These are phyloP conservation scores for Saururus chinensis DNA, from an alignment of 164 flowering plant species.

Conservation along the genomic window DNA sequence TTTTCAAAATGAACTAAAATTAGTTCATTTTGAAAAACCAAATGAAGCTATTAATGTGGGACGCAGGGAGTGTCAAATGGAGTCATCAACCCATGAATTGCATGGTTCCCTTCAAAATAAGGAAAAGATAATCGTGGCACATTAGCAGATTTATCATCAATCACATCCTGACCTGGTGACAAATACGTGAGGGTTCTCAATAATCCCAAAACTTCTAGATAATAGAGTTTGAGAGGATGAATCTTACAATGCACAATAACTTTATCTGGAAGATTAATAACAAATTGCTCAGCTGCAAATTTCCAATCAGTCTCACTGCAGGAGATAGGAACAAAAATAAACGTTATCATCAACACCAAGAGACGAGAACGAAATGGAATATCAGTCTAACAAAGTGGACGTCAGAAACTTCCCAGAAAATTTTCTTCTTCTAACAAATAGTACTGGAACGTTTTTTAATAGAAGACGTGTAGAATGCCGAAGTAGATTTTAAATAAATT, in stretches of 20 bases:
- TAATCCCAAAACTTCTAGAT: neutral
- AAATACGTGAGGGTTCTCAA: neutral
- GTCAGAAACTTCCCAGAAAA: neutral
- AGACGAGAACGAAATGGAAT: neutral
- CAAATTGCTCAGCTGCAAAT: conserved; percentile 87
- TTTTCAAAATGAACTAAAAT: too few relatives aligned
- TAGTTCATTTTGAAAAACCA: too few relatives aligned
- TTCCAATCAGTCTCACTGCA: conserved; percentile 85
- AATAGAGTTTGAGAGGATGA: neutral
- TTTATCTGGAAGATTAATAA: conserved; percentile 61
- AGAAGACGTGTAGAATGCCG: too few relatives aligned
- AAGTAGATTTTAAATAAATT: neutral
- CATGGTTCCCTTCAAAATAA: too few relatives aligned
- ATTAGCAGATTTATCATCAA: too few relatives aligned
- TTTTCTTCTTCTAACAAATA: neutral
- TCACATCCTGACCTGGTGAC: too few relatives aligned
- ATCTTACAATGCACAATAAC: conserved; percentile 89
- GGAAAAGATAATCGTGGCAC: too few relatives aligned
- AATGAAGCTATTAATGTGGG: too few relatives aligned
- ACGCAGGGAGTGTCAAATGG: too few relatives aligned
- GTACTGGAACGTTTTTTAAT: too few relatives aligned
- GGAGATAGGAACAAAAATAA: neutral
- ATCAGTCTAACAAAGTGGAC: too few relatives aligned
- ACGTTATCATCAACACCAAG: neutral
- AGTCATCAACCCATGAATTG: too few relatives aligned